Conservation (phyloP, 345 rosid species). For the Pistacia integerrima region DNA sequence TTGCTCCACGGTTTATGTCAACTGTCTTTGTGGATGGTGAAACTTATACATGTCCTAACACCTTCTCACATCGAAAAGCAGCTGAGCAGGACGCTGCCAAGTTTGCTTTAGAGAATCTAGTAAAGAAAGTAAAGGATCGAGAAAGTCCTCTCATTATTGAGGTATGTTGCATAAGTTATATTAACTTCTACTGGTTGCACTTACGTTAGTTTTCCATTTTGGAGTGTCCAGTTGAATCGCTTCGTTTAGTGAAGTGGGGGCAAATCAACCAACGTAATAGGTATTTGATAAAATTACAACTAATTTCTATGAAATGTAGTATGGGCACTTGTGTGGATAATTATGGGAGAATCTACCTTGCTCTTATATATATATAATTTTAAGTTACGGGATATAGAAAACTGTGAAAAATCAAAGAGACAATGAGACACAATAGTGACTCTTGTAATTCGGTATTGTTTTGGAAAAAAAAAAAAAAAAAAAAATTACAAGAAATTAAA, state of each 20-base stretch:
- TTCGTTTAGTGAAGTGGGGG: no score
- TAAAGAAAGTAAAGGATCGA: slow-evolving; percentile 33
- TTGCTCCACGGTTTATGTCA: slow-evolving; percentile 40
- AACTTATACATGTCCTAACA: slow-evolving; percentile 29
- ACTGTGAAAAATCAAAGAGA: no score
- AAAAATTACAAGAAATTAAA: no score
- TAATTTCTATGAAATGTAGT: no score
- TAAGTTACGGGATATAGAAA: no score
- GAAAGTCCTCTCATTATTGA: slow-evolving; percentile 24
- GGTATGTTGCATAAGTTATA: slow-evolving; percentile 28
- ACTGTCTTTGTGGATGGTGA: slow-evolving; percentile 38
- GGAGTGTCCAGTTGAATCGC: neutral
- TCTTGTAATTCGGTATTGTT: no score
- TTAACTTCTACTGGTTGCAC: neutral
- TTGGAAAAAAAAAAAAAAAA: no score
- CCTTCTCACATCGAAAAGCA: slow-evolving; percentile 35
- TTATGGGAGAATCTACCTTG: no score
- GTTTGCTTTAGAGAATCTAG: slow-evolving; percentile 37
- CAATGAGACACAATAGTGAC: no score
- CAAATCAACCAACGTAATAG: neutral
- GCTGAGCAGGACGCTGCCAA: slow-evolving; percentile 56
- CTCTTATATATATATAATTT: no score
- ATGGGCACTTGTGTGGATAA: no score
- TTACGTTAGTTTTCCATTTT: neutral
- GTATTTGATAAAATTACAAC: no score